Conservation (phyloP, 169 alveolate genomes). For the Plasmodium malariae region DNA sequence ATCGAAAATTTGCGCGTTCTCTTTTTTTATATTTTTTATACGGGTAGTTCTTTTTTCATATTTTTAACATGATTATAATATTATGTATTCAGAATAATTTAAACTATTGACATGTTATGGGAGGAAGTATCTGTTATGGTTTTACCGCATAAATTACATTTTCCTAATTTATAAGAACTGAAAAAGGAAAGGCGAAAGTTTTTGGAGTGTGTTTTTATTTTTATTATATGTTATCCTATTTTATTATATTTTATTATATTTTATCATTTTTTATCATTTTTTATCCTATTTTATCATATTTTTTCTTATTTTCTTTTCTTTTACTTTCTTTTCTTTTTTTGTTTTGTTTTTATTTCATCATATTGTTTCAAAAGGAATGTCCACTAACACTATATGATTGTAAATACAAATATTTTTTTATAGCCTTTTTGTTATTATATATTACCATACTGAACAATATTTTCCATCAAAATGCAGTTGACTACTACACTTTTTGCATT, state of each 20-base stretch:
- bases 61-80: too few relatives aligned
- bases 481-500: conserved; percentile 85
- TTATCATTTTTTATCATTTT: too few relatives aligned
- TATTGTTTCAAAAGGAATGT: too few relatives aligned
- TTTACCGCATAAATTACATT: conserved; percentile 87
- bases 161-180: conserved; percentile 86
- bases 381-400: background rate
- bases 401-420: too few relatives aligned
- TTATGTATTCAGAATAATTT: background rate
- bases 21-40: background rate
- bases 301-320: too few relatives aligned
- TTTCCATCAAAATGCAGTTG: conserved; percentile 85
- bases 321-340: too few relatives aligned
- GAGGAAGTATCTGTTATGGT: conserved; percentile 84
- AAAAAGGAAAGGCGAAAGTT: background rate
- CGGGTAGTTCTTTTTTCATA: too few relatives aligned
- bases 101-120: conserved; percentile 84
- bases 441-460: conserved; percentile 85
- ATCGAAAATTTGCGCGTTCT: too few relatives aligned
- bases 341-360: too few relatives aligned
- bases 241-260: too few relatives aligned
- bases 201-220: background rate
- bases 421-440: background rate
- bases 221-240: too few relatives aligned
- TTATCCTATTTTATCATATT: too few relatives aligned